phyloP scores from a whole-genome alignment of 2,329 filamentous ascomycete genomes.

The Fusarium decemcellulare region DNA sequence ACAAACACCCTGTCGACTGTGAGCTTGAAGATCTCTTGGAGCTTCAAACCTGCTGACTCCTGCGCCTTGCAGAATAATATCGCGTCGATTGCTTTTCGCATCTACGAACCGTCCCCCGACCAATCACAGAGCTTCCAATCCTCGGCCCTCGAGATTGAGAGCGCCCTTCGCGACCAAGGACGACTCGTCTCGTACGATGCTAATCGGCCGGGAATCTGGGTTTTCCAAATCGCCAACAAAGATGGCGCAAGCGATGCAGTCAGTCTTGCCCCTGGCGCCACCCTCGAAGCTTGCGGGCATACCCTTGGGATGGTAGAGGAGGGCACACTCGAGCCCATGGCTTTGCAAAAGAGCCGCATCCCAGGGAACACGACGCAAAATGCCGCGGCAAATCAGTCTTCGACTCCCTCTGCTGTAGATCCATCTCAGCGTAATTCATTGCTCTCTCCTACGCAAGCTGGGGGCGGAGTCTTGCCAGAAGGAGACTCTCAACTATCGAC shows the following conservation, averaged over 20 bases:
- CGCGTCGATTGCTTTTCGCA: conserved; percentile 66
- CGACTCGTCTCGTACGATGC: conserved; percentile 68
- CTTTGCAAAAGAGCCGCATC: conserved; percentile 61
- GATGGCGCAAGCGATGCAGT: conserved; percentile 51
- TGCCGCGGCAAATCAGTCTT: conserved; percentile 63
- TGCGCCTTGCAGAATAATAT: conserved; percentile 66
- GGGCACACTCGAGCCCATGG: conserved; percentile 64
- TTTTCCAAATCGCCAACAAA: conserved; percentile 64
- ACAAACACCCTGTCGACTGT: conserved; percentile 74
- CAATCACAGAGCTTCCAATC: conserved; percentile 61
- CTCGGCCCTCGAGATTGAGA: conserved; percentile 66
- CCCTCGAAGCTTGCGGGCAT: conserved; percentile 61
- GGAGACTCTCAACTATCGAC: conserved; percentile 47
- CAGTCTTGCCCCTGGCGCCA: conserved; percentile 51
- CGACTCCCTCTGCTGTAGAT: conserved; percentile 58
- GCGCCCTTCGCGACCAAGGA: conserved; percentile 64
- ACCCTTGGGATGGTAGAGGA: conserved; percentile 63
- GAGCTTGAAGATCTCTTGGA: conserved; percentile 6
- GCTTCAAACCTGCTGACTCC: conserved; percentile 28
- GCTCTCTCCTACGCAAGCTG: conserved; percentile 35
- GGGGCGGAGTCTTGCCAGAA: conserved; percentile 39
- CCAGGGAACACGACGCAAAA: conserved; percentile 57
- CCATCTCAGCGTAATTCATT: conserved; percentile 46
- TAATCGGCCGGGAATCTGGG: conserved; percentile 66
- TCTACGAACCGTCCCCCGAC: conserved; percentile 66